phyloP scores from a whole-genome alignment of 1,284 basidiomycete genomes.

The Hemileia vastatrix region DNA sequence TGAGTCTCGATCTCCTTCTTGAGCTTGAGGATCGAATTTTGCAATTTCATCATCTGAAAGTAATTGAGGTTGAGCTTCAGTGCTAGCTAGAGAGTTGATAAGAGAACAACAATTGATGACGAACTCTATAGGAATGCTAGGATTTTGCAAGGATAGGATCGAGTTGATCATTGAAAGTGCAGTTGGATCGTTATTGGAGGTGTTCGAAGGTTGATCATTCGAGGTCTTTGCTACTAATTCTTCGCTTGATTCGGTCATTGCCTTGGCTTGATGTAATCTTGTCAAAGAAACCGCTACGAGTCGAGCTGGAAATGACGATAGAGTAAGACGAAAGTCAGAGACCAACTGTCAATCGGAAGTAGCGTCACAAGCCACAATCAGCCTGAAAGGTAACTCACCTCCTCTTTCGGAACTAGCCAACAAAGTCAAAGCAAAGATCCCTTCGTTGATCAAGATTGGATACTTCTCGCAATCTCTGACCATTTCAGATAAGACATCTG shows the following conservation, averaged over 20 bases:
- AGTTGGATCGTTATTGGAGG: too few relatives aligned
- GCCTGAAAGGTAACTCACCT: conserved; percentile 19
- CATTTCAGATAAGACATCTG: conserved; percentile 36
- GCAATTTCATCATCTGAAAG: too few relatives aligned
- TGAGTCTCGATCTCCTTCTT: too few relatives aligned
- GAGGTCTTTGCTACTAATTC: too few relatives aligned
- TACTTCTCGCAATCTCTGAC: conserved; percentile 33
- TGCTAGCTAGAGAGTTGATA: conserved; percentile 14
- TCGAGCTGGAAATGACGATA: too few relatives aligned
- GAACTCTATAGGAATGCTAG: conserved; percentile 38
- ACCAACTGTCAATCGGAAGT: neutral
- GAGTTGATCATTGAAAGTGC: conserved; percentile 35
- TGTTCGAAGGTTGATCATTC: too few relatives aligned
- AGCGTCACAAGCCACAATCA: neutral
- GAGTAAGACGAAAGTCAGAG: neutral
- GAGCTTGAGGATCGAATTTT: too few relatives aligned
- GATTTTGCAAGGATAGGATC: conserved; percentile 32
- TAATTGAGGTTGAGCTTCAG: too few relatives aligned
- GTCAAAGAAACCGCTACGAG: too few relatives aligned
- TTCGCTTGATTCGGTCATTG: too few relatives aligned
- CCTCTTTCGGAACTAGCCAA: conserved; percentile 29
- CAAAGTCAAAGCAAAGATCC: conserved; percentile 35
- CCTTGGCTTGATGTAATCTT: too few relatives aligned
- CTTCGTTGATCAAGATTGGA: conserved; percentile 39
- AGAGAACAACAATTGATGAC: conserved; percentile 33